Conservation (phyloP, 2,329 filamentous ascomycete species). For the Claviceps arundinis region DNA sequence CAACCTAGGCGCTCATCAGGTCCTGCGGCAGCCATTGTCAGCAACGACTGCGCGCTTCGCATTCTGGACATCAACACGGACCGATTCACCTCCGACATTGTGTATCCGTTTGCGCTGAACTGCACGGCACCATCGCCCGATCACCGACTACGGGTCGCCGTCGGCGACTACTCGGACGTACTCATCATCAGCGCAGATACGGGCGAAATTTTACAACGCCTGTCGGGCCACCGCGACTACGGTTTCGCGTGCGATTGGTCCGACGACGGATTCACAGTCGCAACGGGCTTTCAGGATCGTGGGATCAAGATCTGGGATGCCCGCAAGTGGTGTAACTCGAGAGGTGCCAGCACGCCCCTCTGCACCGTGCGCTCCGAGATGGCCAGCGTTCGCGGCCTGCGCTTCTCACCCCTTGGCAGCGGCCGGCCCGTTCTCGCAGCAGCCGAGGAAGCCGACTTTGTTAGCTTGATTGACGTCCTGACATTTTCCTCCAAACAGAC, state of each 20-base stretch:
- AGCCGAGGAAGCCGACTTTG: slow-evolving; percentile 62
- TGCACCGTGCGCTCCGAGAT: slow-evolving; percentile 49
- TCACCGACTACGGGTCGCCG: slow-evolving; percentile 55
- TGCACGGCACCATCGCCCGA: slow-evolving; percentile 62
- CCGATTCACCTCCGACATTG: slow-evolving; percentile 37
- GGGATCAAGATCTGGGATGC: slow-evolving; percentile 65
- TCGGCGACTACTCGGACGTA: slow-evolving; percentile 54
- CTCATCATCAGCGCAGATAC: slow-evolving; percentile 58
- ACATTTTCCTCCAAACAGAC: slow-evolving; percentile 53
- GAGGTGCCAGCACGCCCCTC: slow-evolving; percentile 33
- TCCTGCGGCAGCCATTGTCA: slow-evolving; percentile 46
- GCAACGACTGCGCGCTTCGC: slow-evolving; percentile 47
- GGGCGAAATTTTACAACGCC: slow-evolving; percentile 40
- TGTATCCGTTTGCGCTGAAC: slow-evolving; percentile 53
- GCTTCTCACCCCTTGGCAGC: slow-evolving; percentile 59
- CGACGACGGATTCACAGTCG: slow-evolving; percentile 61
- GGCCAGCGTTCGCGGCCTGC: slow-evolving; percentile 54
- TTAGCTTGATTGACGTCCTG: slow-evolving; percentile 57
- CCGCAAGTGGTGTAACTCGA: slow-evolving; percentile 47
- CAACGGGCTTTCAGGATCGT: slow-evolving; percentile 66
- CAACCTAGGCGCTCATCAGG: slow-evolving; percentile 34
- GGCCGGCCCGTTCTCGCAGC: slow-evolving; percentile 55
- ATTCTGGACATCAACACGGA: slow-evolving; percentile 46
- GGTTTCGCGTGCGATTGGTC: slow-evolving; percentile 73
- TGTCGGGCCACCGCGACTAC: slow-evolving; percentile 54